Evolutionary conservation across 257 asterid genomes (phyloP), one percentile per base, ranked within the genome.

Genomic region (Ehretia macrophylla): DNA sequence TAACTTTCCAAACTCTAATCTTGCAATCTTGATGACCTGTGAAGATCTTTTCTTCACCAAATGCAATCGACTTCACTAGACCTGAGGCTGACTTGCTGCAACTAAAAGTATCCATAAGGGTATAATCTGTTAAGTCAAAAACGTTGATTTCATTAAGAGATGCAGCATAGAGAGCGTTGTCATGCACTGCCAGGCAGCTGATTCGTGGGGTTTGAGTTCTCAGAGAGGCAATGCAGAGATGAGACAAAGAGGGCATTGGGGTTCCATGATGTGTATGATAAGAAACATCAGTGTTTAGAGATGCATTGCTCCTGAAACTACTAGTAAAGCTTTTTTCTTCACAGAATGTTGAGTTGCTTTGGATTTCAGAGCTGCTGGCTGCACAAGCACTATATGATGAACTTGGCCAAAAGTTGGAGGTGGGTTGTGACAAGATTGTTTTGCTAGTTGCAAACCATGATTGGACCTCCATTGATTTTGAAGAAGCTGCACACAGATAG

Each of bases 11-110:
- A 16, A 77, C 81, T 74, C 75, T 69, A 55, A 81, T 79, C 75
- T 71, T 79, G 77, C 80, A 76, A 40, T 84, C 92, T 23, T 79
- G 88, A 61, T 84, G 92, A 47, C 85, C 85, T 0, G 86, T 84
- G 81, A 79, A 70, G 74, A 81, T 64, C 35, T 62, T 69, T 0
- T 8, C 5, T 10, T 55, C 58, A 8, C 65, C 4, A 62, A 86
- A 86, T 0, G 81, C 73, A 16, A 86, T 77, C 27, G 82, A 83
- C 72, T 86, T 86, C 48, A 71, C 82, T 45, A 75, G 53, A 4
- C 88, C 88, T 21, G 79, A 79, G 11, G 68, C 11, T 8, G 78
- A 56, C 17, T 50, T 32, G 4, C 79, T 75, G 37, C 79, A 64
- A 50, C 75, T 73, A 52, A 83, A 81, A 0, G 75, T 63, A 19